These are phyloP conservation scores for Citrus maxima DNA, from an alignment of 345 rosid genomes.

Conservation along the genomic window DNA sequence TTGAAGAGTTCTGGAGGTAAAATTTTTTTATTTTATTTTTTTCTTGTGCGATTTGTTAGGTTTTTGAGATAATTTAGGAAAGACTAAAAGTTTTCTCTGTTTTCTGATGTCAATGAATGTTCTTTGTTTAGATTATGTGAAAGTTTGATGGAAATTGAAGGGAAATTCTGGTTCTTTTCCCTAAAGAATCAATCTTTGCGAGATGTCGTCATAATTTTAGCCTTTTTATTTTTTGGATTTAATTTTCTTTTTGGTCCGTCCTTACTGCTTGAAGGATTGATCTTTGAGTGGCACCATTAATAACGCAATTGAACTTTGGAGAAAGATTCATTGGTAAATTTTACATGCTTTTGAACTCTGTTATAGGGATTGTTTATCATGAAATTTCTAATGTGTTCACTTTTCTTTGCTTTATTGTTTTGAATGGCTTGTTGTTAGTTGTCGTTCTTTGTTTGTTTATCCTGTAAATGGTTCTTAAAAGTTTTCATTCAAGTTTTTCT, in stretches of 20 bases:
- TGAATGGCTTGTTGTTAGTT: not conserved
- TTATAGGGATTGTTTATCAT: not conserved
- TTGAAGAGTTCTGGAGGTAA: slow-evolving; percentile 87
- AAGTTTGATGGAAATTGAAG: not conserved
- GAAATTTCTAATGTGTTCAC: not conserved
- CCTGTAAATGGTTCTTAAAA: not conserved
- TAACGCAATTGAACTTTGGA: not conserved
- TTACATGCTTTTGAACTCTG: not conserved
- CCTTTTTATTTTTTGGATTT: not conserved
- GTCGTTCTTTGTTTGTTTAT: not conserved
- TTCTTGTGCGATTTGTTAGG: not conserved
- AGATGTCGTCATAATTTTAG: no score
- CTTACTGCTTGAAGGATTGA: not conserved
- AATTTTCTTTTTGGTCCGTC: not conserved
- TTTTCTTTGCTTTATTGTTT: not conserved
- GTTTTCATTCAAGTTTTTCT: slow-evolving; percentile 1
- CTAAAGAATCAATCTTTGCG: not conserved
- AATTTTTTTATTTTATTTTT: not conserved
- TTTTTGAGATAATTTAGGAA: not conserved
- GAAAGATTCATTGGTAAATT: not conserved
- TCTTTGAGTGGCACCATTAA: not conserved
- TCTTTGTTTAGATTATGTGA: not conserved
- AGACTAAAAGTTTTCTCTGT: not conserved
- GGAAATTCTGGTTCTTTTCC: not conserved
- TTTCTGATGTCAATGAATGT: not conserved